Conservation (phyloP, 1,139 yeast genomes). For the Waltiozyma sp. region DNA sequence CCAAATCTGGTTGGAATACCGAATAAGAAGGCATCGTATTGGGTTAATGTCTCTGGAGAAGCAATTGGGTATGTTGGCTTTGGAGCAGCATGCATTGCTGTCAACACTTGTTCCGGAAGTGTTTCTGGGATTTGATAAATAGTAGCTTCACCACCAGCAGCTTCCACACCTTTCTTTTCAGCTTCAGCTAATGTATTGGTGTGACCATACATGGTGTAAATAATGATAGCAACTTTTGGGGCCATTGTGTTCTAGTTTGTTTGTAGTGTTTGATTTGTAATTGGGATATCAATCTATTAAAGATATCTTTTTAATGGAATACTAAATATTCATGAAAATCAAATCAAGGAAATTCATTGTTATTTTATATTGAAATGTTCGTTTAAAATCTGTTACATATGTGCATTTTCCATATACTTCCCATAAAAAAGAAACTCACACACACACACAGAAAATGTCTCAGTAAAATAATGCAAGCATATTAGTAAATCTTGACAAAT, state of each 20-base stretch:
- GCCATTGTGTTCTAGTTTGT: slow-evolving; percentile 18
- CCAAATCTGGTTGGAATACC: slow-evolving; percentile 85
- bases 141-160: slow-evolving; percentile 64
- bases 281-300: no score
- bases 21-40: slow-evolving; percentile 67
- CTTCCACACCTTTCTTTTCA: slow-evolving; percentile 58
- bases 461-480: no score
- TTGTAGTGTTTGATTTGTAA: no score
- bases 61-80: slow-evolving; percentile 64
- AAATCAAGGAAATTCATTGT: no score
- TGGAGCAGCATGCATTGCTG: slow-evolving; percentile 53
- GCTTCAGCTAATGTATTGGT: slow-evolving; percentile 57
- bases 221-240: slow-evolving; percentile 40
- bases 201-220: slow-evolving; percentile 80
- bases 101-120: slow-evolving; percentile 50
- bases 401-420: no score
- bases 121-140: slow-evolving; percentile 78
- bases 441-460: no score
- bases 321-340: no score
- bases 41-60: slow-evolving; percentile 42
- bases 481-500: no score
- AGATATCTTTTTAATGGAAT: no score
- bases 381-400: not conserved
- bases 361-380: no score
- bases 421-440: no score